Evolutionary conservation across 768 basidiomycete genomes (phyloP), one percentile per base, ranked within the genome.

Genomic region (Lactarius trivialis): DNA sequence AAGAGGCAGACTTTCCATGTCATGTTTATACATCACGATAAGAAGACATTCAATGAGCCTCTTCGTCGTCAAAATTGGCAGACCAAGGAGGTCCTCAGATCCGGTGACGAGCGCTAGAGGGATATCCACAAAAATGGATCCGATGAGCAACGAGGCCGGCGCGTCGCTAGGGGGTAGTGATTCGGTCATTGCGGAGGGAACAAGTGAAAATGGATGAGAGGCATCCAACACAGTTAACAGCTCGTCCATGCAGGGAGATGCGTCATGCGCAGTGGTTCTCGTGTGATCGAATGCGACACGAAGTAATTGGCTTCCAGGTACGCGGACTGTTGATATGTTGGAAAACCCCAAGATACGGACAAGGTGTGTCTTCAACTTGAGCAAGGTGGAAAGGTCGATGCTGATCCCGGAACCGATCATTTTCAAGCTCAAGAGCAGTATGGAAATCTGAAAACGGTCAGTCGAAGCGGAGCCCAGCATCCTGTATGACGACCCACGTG

Each of bases 21-120:
- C 85, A 63, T 89, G 85, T 74, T 91, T 91, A 73, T 85, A 84
- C 24, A 88, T 78, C 63, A 85, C 76, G 48, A 89, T 81, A 60
- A 86, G 78, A 26, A 89, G 67, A 1, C 80, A 75, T 73, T 90
- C 87, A 49, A 91, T 73, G 48, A 88, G 68, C 56, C 76, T 79
- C 68, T 89, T 88, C 63, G 82, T 70, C 1, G 80, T 80, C 49
- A 83, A 68, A 49, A 82, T 77, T 0, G 88, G 86, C 7, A 89
- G 70, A 17, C 74, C 67, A 12, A 73, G 65, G 8, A 86, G 67
- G 52, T 82, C 76, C 32, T 75, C 72, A 24, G 79, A 68, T 12
- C 79, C 78, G 56, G 75, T 77, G 61, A 88, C 76, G 28, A 85
- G 71, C 33, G 75, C 75, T 37, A 90, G 73, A 32, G 79, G 71